phyloP scores from a whole-genome alignment of 176 grass and related monocot species.

The Musa schizocarpa region DNA sequence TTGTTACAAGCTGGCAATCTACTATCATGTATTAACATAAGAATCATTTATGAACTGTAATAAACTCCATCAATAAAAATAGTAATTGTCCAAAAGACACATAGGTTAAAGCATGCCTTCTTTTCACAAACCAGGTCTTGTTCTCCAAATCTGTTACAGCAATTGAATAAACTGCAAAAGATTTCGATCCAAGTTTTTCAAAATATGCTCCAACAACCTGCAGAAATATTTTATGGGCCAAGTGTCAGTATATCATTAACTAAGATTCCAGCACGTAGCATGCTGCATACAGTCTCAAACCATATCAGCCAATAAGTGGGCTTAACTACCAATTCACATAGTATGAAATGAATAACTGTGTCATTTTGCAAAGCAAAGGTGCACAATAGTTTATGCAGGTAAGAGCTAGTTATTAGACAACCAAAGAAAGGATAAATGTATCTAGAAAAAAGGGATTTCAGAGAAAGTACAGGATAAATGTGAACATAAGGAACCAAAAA shows the following conservation, averaged over 20 bases:
- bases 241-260: background rate
- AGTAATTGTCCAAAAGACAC: no score
- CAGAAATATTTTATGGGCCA: constrained; percentile 16
- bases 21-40: background rate
- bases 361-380: background rate
- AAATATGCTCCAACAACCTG: constrained; percentile 99
- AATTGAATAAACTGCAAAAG: constrained; percentile 99
- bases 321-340: background rate
- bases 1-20: background rate
- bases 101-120: constrained; percentile 64
- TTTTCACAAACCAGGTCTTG: constrained; percentile 98
- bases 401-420: background rate
- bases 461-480: no score
- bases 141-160: constrained; percentile 73
- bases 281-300: background rate
- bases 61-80: background rate
- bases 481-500: no score
- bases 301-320: background rate
- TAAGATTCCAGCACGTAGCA: background rate
- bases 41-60: background rate
- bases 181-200: constrained; percentile 83
- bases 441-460: no score
- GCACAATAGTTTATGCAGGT: background rate
- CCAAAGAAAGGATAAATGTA: no score
- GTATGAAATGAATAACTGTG: background rate